Base-by-base conservation (phyloP, 345 rosid species). In the Gossypium mustelinum region DNA sequence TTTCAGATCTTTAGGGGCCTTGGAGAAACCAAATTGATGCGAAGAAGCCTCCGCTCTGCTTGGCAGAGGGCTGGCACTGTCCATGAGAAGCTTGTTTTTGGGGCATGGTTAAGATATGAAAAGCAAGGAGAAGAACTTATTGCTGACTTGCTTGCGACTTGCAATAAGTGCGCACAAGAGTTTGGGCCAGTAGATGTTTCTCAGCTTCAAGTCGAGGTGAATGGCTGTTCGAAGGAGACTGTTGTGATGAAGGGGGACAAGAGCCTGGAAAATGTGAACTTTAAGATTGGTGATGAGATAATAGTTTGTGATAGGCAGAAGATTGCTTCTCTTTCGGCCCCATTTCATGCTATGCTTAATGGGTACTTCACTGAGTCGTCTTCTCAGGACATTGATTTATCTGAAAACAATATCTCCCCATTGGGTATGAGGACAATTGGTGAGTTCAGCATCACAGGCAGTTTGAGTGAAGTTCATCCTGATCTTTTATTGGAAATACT, bases 1-100 rank as follows among this genome's bases (percentile, higher is more conserved):
- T 93, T 86, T 79, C 97, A 95, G 84, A 88, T 93, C 74, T 93
- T 93, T 84, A 88, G 84, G 82, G 99, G 99, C 60, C 90, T 95
- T 55, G 94, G 98, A 57, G 99, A 95, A 83, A 82, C 87, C 76
- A 95, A 91, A 80, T 79, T 93, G 76, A 87, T 88, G 93, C 84
- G 88, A 73, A 88, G 93, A 82, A 93, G 98, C 76, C 98, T 95
- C 73, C 89, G 89, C 54, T 86, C 86, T 64, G 99, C 99, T 77
- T 93, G 99, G 98, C 91, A 87, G 80, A 91, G 86, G 68, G 89
- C 97, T 76, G 78, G 82, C 75, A 81, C 90, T n/a, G 90, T 89
- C 74, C 97, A 95, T 39, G 98, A 95, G 81, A 91, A 86, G 87
- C 82, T 93, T 70, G 88, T 95, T 54, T 95, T 93, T 68, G 98